Evolutionary conservation across 2,329 filamentous ascomycete species (phyloP).

Genomic region (Beauveria sp.): DNA sequence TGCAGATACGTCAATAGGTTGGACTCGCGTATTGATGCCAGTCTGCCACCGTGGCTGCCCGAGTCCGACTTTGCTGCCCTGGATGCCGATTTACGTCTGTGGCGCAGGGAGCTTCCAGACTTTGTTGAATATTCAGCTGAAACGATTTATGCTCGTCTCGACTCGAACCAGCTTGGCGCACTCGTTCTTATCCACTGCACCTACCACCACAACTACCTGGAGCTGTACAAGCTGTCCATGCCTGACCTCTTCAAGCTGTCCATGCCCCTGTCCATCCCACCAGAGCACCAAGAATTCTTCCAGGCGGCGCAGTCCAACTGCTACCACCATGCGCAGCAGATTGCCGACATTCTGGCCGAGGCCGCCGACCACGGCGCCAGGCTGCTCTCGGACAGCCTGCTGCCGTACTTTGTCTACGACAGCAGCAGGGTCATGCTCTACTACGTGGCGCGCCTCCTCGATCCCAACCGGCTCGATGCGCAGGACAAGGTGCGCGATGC

Average conservation of each 20-base stretch:
- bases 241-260: conserved; percentile 36
- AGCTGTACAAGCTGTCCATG: conserved; percentile 39
- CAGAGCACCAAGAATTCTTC: conserved; percentile 29
- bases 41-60: conserved; percentile 33
- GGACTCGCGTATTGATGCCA: conserved; percentile 29
- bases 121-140: conserved; percentile 35
- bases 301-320: conserved; percentile 29
- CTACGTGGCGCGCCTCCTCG: conserved; percentile 36
- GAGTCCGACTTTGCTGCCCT: conserved; percentile 35
- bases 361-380: conserved; percentile 32
- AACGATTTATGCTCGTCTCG: conserved; percentile 37
- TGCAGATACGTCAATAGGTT: conserved; percentile 32
- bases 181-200: conserved; percentile 38
- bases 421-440: conserved; percentile 41
- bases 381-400: conserved; percentile 35
- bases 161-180: conserved; percentile 38
- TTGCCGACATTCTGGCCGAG: conserved; percentile 30
- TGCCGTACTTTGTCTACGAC: conserved; percentile 39
- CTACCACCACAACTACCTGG: conserved; percentile 37
- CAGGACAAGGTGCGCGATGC: conserved; percentile 29
- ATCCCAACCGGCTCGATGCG: conserved; percentile 27
- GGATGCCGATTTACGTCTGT: conserved; percentile 31
- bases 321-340: conserved; percentile 31
- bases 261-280: conserved; percentile 31
- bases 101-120: conserved; percentile 34